Conservation (phyloP, 2,329 filamentous ascomycete species). For the Acrocalymma vagum region DNA sequence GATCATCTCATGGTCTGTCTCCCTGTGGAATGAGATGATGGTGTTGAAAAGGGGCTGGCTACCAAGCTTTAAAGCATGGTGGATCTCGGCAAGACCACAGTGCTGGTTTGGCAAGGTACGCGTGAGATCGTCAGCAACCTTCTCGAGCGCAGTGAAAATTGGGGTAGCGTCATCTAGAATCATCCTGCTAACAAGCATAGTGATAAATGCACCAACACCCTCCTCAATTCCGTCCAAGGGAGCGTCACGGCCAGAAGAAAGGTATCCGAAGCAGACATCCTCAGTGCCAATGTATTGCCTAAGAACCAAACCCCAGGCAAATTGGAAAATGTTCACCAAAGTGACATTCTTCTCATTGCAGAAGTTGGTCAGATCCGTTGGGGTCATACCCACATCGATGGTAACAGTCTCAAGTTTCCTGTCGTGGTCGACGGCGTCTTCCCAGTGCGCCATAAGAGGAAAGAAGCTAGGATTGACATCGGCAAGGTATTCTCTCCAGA, state of each 20-base stretch:
- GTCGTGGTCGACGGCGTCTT: constrained; percentile 14
- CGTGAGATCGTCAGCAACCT: constrained; percentile 19
- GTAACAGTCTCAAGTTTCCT: constrained; percentile 11
- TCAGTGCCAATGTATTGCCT: constrained; percentile 35
- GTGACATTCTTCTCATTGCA: constrained; percentile 20
- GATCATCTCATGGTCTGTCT: constrained; percentile 12
- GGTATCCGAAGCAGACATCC: constrained; percentile 53
- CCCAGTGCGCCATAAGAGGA: constrained; percentile 19
- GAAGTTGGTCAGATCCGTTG: constrained; percentile 13
- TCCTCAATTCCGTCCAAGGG: constrained; percentile 54
- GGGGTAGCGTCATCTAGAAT: constrained; percentile 38
- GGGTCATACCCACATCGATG: constrained; percentile 17
- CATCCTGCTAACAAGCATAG: constrained; percentile 51
- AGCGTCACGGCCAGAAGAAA: constrained; percentile 49
- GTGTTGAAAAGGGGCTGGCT: constrained; percentile 52
- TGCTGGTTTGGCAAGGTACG: constrained; percentile 22
- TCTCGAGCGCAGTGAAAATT: constrained; percentile 16
- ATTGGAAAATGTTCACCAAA: constrained; percentile 20
- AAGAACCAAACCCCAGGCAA: constrained; percentile 49
- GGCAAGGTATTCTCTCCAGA: constrained; percentile 20
- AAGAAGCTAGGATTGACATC: constrained; percentile 26
- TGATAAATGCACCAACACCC: constrained; percentile 53
- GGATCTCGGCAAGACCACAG: constrained; percentile 49
- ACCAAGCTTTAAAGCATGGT: constrained; percentile 45
- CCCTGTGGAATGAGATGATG: constrained; percentile 45